Base-by-base conservation (phyloP, 192 early-diverging fungal species). In the Entomortierella beljakovae region DNA sequence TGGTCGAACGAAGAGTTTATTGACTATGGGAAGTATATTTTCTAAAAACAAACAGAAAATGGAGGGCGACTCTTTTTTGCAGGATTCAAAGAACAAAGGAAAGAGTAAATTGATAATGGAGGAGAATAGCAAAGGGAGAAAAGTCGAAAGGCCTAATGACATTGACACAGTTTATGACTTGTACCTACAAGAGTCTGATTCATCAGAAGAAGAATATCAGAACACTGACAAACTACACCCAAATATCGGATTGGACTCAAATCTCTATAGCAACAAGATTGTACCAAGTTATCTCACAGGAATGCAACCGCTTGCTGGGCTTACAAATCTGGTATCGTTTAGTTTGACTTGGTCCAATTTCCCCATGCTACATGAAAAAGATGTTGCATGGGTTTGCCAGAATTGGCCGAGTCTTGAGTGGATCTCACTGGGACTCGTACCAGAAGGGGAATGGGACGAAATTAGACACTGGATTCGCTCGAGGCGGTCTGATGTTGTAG, bases 331-430 rank as follows among this genome's bases (percentile, higher is more conserved):
- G 16, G 40, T 49, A 53, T 62, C 60, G 29, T 64, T 71, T 42
- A 56, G 56, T 29, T 40, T 71, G 48, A 26, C 34, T 6, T 64
- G 70, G 61, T 62, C 70, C 15, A 71, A 38, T 32, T 71, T 71
- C 37, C 61, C 70, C 8, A 43, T 56, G 55, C 31, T 71, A 18
- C 25, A 38, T 3, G 70, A 71, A 29, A 40, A 51, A 6, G 70
- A 71, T 29, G 40, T 64, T 0, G 70, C 29, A 16, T 71, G 70
- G 61, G 64, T 71, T 13, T 71, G 61, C 34, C 32, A 57, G 34
- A 38, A 64, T 18, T 71, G 70, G 70, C 46, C 22, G 0, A 34
- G 31, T 9, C 48, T 71, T 15, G 53, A 62, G 43, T 71, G 70
- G 55, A 64, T 71, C 15, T 51, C 61, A 13, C 20, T 71, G 29